Evolutionary conservation across 768 basidiomycete species (phyloP).

Genomic region (Phlebiopsis flavidoalba): DNA sequence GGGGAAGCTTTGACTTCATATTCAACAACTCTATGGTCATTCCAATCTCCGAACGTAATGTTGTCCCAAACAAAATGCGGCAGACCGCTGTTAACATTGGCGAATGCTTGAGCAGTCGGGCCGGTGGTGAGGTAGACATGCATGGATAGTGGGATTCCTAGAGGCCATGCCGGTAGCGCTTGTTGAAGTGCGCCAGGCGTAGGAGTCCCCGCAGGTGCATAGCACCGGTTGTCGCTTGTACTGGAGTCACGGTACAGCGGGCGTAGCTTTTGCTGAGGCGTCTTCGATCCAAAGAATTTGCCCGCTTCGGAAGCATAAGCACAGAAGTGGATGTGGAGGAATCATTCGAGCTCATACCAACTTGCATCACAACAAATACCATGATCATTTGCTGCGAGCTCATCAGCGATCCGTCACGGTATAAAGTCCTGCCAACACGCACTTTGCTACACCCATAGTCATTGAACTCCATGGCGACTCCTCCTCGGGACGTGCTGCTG

Average conservation of each 20-base stretch:
- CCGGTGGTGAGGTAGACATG: slow-evolving; percentile 71
- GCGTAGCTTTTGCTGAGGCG: slow-evolving; percentile 27
- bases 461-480: slow-evolving; percentile 32
- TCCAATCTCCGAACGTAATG: slow-evolving; percentile 74
- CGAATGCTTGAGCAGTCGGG: slow-evolving; percentile 56
- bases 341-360: slow-evolving; percentile 38
- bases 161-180: slow-evolving; percentile 52
- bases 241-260: slow-evolving; percentile 26
- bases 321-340: neutral
- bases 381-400: slow-evolving; percentile 58
- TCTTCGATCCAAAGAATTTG: slow-evolving; percentile 36
- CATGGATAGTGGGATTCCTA: slow-evolving; percentile 60
- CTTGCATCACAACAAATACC: slow-evolving; percentile 59
- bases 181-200: slow-evolving; percentile 35
- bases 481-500: slow-evolving; percentile 24
- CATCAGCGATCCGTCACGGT: neutral
- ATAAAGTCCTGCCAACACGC: slow-evolving; percentile 8
- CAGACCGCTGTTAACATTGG: slow-evolving; percentile 42
- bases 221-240: neutral
- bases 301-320: slow-evolving; percentile 30
- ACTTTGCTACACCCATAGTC: slow-evolving; percentile 42
- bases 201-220: slow-evolving; percentile 1
- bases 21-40: slow-evolving; percentile 49
- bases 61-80: slow-evolving; percentile 76
- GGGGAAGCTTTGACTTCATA: slow-evolving; percentile 62